Percentiles rank a stretch among this genome's conserved stretches.
Evolutionary conservation across 306 rosid genomes (phyloP).

Genomic region (Styphnolobium japonicum): DNA sequence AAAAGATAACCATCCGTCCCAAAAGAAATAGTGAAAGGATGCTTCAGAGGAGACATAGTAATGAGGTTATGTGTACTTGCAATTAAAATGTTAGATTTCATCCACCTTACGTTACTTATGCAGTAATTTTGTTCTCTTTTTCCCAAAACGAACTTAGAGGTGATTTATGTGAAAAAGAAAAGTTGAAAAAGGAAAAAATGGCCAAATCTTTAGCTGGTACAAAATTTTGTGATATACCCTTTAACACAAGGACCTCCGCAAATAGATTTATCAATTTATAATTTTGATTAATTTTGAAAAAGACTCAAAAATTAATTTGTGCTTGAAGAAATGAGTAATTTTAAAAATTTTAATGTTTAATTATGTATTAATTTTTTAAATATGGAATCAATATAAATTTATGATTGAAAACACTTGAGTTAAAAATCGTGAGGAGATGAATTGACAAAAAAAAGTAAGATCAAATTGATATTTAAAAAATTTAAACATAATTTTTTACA

Average conservation of each 20-base stretch:
- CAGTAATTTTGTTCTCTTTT: constrained; percentile 13
- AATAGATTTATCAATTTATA: background rate
- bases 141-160: background rate
- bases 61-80: constrained; percentile 49
- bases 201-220: background rate
- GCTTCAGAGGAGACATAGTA: constrained; percentile 45
- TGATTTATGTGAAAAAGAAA: background rate
- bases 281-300: background rate
- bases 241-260: background rate
- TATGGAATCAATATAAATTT: too few relatives aligned
- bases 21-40: constrained; percentile 41
- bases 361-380: too few relatives aligned
- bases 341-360: background rate
- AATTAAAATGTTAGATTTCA: constrained; percentile 28
- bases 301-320: background rate
- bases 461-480: background rate
- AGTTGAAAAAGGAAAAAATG: background rate
- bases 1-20: constrained; percentile 44
- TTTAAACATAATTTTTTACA: too few relatives aligned
- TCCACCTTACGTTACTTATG: constrained; percentile 16
- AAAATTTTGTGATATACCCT: background rate
- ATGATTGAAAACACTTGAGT: too few relatives aligned
- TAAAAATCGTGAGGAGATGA: background rate
- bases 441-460: background rate
- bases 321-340: background rate